Evolutionary conservation across 2,329 filamentous ascomycete genomes (phyloP).

Genomic region (Fusarium sp.): DNA sequence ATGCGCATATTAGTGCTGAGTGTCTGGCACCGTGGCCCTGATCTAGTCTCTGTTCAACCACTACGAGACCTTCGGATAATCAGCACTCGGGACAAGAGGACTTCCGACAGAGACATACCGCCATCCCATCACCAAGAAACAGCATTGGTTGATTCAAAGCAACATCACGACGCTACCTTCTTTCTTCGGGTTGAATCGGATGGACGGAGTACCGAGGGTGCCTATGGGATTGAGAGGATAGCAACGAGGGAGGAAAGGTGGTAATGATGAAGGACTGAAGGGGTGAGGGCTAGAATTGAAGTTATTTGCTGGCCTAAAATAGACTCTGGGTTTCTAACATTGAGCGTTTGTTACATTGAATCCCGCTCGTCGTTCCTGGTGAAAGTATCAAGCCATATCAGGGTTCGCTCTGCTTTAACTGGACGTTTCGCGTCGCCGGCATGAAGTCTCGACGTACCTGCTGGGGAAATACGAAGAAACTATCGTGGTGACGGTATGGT

Average conservation of each 20-base stretch:
- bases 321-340: too few relatives aligned
- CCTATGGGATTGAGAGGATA: not conserved
- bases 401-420: too few relatives aligned
- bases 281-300: too few relatives aligned
- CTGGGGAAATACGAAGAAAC: too few relatives aligned
- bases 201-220: not conserved
- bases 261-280: too few relatives aligned
- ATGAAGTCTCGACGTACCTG: too few relatives aligned
- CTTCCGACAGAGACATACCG: fast-evolving
- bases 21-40: not conserved
- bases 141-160: not conserved
- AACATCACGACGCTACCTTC: not conserved
- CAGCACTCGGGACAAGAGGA: not conserved
- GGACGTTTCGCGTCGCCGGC: too few relatives aligned
- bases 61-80: not conserved
- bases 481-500: too few relatives aligned
- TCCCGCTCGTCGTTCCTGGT: too few relatives aligned
- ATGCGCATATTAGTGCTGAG: not conserved
- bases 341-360: too few relatives aligned
- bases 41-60: not conserved
- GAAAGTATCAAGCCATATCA: too few relatives aligned
- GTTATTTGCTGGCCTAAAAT: too few relatives aligned
- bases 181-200: not conserved
- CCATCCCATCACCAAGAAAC: not conserved
- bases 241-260: not conserved